Percentiles rank a stretch among this genome's conserved stretches.
These are phyloP conservation scores for Cutaneotrichosporon mucoides DNA, from an alignment of 1,284 basidiomycete species.

Conservation along the genomic window DNA sequence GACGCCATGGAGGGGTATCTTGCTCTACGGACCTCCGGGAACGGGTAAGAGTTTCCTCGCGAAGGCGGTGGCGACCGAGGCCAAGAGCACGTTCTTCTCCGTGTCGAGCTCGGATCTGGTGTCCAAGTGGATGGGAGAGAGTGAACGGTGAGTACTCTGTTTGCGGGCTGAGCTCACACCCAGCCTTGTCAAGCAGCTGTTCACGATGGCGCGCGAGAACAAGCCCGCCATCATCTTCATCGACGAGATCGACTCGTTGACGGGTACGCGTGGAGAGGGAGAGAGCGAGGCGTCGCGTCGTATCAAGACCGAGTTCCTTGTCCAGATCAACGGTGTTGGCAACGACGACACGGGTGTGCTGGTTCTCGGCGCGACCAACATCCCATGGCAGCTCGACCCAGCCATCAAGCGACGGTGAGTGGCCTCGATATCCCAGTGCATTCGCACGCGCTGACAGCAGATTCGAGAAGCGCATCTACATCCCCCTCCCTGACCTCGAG, in stretches of 20 bases:
- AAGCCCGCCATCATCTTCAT: constrained; percentile 99
- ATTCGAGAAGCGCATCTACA: constrained; percentile 98
- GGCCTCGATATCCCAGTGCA: not conserved
- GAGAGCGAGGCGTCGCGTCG: constrained; percentile 93
- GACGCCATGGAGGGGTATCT: constrained; percentile 92
- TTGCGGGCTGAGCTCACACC: not conserved
- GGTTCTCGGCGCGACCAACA: constrained; percentile 98
- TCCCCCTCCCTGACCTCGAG: constrained; percentile 89
- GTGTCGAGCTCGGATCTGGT: constrained; percentile 94
- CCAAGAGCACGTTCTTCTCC: constrained; percentile 97
- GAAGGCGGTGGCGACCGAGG: constrained; percentile 97
- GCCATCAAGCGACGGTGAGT: constrained; percentile 90
- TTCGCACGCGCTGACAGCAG: constrained; percentile 46
- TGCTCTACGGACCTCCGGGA: constrained; percentile 92
- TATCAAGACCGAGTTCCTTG: constrained; percentile 97
- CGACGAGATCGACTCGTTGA: constrained; percentile 95
- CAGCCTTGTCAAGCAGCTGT: constrained; percentile 93
- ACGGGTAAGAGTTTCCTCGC: constrained; percentile 92
- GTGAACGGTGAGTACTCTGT: constrained; percentile 66
- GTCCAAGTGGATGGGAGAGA: constrained; percentile 99
- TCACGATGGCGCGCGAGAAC: constrained; percentile 90
- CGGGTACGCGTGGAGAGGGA: constrained; percentile 89
- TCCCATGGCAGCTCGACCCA: constrained; percentile 94
- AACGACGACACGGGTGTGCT: constrained; percentile 95
- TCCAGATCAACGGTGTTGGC: constrained; percentile 93